A percentile compares a stretch with the other conserved stretches of the same genome.
These are phyloP conservation scores for Linderniella brevidens DNA, from an alignment of 257 asterid genomes.

Conservation along the genomic window DNA sequence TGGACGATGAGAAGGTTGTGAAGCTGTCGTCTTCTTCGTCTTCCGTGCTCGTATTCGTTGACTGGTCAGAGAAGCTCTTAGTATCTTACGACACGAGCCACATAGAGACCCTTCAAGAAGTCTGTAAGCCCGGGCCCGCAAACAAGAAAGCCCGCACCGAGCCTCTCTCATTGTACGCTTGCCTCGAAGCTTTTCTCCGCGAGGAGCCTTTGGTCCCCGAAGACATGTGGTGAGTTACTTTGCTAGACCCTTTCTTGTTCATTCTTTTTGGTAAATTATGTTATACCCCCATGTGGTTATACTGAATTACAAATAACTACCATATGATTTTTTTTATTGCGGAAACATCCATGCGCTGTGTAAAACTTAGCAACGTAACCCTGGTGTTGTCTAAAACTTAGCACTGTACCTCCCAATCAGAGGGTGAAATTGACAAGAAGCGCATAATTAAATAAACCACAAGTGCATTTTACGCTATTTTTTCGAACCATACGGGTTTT, in stretches of 20 bases:
- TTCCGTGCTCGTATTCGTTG: constrained; percentile 84
- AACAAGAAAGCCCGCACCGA: constrained; percentile 90
- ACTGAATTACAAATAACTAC: too few relatives aligned
- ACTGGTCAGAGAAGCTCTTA: constrained; percentile 96
- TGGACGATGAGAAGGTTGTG: constrained; percentile 79
- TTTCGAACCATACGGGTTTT: too few relatives aligned
- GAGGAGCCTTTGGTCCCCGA: constrained; percentile 99
- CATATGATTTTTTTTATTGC: too few relatives aligned
- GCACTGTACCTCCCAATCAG: too few relatives aligned
- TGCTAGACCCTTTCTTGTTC: constrained; percentile 8
- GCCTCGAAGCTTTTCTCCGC: constrained; percentile 93
- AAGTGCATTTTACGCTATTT: too few relatives aligned
- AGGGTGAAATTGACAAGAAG: too few relatives aligned
- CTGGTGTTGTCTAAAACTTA: too few relatives aligned
- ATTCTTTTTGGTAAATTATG: neutral
- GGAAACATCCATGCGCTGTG: too few relatives aligned
- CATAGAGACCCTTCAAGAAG: constrained; percentile 81
- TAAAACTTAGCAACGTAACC: too few relatives aligned
- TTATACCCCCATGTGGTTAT: too few relatives aligned
- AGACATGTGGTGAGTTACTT: constrained; percentile 80
- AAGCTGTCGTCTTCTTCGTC: constrained; percentile 77
- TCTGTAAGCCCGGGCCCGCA: constrained; percentile 57
- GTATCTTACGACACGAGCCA: constrained; percentile 64
- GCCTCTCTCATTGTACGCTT: constrained; percentile 90
- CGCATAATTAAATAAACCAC: too few relatives aligned